These are phyloP conservation scores for Botrytis deweyae DNA, from an alignment of 2,329 filamentous ascomycete genomes.

Conservation along the genomic window DNA sequence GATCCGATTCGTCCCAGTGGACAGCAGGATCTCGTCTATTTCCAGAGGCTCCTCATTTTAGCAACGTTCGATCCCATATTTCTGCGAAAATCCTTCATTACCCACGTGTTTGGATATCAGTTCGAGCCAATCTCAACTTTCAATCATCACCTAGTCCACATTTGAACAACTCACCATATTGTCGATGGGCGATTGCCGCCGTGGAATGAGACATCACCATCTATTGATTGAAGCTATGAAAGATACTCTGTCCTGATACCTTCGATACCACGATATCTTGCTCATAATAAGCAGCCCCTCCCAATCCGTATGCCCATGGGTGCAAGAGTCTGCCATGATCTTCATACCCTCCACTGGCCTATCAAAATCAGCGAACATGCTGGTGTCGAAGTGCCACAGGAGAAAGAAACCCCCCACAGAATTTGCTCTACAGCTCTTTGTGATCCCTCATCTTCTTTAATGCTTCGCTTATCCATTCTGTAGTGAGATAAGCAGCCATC, in stretches of 20 bases:
- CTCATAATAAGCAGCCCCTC: neutral
- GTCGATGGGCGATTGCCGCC: neutral
- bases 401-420: neutral
- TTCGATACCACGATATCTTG: neutral
- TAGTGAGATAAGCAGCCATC: neutral
- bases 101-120: neutral
- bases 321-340: neutral
- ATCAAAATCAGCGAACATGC: neutral
- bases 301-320: neutral
- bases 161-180: neutral
- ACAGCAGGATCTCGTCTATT: neutral
- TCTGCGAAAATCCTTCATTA: neutral
- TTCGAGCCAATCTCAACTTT: neutral
- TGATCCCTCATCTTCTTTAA: neutral
- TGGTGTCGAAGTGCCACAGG: neutral
- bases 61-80: neutral
- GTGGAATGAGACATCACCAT: neutral
- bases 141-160: neutral
- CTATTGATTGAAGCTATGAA: neutral
- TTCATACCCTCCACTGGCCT: neutral
- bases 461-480: neutral
- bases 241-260: neutral
- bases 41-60: neutral
- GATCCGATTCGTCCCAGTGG: neutral
- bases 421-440: neutral